phyloP scores from a whole-genome alignment of 1,284 basidiomycete species.

The Phlebopus sp. region DNA sequence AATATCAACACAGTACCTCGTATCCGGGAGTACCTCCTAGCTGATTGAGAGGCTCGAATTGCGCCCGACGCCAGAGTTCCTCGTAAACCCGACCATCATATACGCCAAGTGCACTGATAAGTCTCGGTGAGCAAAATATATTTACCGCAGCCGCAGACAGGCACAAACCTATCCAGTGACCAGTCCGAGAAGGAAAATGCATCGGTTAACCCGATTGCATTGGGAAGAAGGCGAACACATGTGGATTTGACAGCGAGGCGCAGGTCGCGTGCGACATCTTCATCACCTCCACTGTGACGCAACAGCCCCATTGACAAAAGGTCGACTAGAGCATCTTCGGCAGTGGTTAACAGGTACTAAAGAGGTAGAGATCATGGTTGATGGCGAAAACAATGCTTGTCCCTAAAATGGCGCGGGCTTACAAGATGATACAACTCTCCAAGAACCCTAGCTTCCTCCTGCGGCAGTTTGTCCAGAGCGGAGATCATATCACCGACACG shows the following conservation, averaged over 20 bases:
- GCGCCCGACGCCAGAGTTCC: conserved; percentile 60
- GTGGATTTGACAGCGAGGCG: conserved; percentile 52
- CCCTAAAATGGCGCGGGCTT: conserved; percentile 21
- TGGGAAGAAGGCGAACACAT: conserved; percentile 56
- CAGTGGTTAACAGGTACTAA: conserved; percentile 62
- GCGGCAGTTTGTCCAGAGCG: conserved; percentile 26
- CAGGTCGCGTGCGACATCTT: conserved; percentile 49
- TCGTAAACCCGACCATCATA: conserved; percentile 70
- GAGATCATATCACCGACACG: conserved; percentile 51
- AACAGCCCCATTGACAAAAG: conserved; percentile 56
- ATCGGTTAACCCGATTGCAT: conserved; percentile 70
- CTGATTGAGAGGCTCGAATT: conserved; percentile 64
- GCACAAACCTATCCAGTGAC: conserved; percentile 64
- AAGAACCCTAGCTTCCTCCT: conserved; percentile 37
- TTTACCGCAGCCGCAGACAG: conserved; percentile 11
- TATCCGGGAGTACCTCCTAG: conserved; percentile 52
- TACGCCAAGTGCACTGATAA: conserved; percentile 56
- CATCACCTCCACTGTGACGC: conserved; percentile 18
- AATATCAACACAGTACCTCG: conserved; percentile 33
- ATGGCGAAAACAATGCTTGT: neutral
- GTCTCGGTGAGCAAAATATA: neutral
- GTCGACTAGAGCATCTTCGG: conserved; percentile 55
- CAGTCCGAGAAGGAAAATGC: conserved; percentile 78
- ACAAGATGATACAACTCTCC: conserved; percentile 51
- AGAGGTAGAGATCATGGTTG: neutral